phyloP scores from a whole-genome alignment of 179 eudicot species.

The Sideroxylon spinosum region DNA sequence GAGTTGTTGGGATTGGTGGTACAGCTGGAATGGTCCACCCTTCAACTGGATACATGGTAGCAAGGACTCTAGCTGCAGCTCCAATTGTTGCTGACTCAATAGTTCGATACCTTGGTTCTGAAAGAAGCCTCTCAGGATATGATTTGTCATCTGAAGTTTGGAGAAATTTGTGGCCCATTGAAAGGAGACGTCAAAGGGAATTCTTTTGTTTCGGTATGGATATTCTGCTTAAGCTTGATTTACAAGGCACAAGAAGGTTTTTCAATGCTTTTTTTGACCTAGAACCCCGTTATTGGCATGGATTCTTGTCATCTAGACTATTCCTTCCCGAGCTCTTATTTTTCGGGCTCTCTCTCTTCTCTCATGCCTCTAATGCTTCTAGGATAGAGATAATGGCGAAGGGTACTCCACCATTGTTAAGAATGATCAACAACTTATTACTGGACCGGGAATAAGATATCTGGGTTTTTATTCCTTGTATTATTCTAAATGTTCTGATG shows the following conservation, averaged over 20 bases:
- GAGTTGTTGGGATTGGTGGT: slow-evolving; percentile 96
- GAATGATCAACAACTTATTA: slow-evolving; percentile 69
- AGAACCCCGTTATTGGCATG: slow-evolving; percentile 98
- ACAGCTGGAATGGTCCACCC: slow-evolving; percentile 99
- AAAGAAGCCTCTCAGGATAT: slow-evolving; percentile 31
- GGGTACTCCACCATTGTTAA: slow-evolving; percentile 83
- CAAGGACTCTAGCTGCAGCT: slow-evolving; percentile 94
- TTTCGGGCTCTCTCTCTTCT: slow-evolving; percentile 83
- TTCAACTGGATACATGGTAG: slow-evolving; percentile 99
- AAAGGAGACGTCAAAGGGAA: slow-evolving; percentile 89
- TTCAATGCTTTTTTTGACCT: slow-evolving; percentile 90
- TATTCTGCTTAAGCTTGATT: slow-evolving; percentile 85
- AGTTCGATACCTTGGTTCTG: slow-evolving; percentile 63
- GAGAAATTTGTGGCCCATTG: slow-evolving; percentile 94
- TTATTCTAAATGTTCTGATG: neutral
- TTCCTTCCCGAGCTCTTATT: slow-evolving; percentile 77
- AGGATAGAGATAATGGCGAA: slow-evolving; percentile 95
- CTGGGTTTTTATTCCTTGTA: neutral
- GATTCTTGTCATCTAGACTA: slow-evolving; percentile 87
- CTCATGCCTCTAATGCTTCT: slow-evolving; percentile 77
- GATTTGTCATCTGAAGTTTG: slow-evolving; percentile 75
- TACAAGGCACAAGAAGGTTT: slow-evolving; percentile 80
- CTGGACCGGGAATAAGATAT: slow-evolving; percentile 55
- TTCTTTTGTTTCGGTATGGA: slow-evolving; percentile 99
- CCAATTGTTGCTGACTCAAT: slow-evolving; percentile 82